Percentiles rank a stretch among this genome's conserved stretches.
Evolutionary conservation across 768 basidiomycete species (phyloP).

Genomic region (Rhizopogon roseolus): DNA sequence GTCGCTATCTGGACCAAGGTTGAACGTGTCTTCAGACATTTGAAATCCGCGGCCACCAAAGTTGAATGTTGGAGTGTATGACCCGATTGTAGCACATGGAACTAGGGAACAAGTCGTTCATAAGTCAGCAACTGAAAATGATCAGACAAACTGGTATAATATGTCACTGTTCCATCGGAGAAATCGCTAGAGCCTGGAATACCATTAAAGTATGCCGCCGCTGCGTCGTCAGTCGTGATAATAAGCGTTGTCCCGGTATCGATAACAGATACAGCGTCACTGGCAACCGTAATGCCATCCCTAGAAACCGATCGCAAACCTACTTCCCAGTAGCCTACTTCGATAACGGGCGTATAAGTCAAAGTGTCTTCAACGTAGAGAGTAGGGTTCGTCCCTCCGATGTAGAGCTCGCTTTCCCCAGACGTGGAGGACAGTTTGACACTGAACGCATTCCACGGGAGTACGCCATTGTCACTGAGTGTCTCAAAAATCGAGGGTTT

Average conservation of each 20-base stretch:
- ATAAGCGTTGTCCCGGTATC: constrained; percentile 28
- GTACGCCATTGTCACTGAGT: constrained; percentile 32
- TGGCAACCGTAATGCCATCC: constrained; percentile 13
- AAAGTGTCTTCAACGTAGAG: constrained; percentile 41
- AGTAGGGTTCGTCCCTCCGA: constrained; percentile 47
- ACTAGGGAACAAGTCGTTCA: constrained; percentile 12
- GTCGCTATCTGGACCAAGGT: constrained; percentile 31
- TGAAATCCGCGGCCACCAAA: constrained; percentile 35
- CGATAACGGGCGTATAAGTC: constrained; percentile 29
- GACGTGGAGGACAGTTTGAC: constrained; percentile 40
- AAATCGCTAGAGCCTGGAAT: constrained; percentile 26
- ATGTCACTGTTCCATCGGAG: too few relatives aligned
- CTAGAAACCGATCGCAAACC: constrained; percentile 19
- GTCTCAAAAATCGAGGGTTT: constrained; percentile 37
- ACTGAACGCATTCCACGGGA: constrained; percentile 36
- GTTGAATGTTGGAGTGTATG: constrained; percentile 26
- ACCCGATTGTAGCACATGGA: constrained; percentile 26
- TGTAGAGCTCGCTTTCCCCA: constrained; percentile 43
- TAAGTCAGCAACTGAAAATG: background rate
- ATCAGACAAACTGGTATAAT: background rate
- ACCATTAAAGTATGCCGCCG: constrained; percentile 23
- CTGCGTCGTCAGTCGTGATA: constrained; percentile 20
- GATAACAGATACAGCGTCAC: constrained; percentile 26
- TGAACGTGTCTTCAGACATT: constrained; percentile 34
- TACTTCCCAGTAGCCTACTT: constrained; percentile 35